Evolutionary conservation across 768 basidiomycete genomes (phyloP), one percentile per base, ranked within the genome.

Genomic region (Mycena venus): DNA sequence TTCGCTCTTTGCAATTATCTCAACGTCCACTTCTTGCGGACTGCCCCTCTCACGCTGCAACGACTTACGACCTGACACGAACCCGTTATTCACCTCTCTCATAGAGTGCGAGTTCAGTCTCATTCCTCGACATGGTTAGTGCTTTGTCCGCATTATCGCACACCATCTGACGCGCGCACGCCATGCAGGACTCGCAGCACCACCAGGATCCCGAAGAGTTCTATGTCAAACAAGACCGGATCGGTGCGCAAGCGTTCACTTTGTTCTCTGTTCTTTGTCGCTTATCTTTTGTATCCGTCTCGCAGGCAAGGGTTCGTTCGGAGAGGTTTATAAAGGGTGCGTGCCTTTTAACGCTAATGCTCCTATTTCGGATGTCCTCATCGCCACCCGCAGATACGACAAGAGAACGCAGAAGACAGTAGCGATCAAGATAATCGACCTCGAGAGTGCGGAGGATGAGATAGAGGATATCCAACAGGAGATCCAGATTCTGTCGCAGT

Each of bases 401-500:
- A 96, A 96, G 82, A 90, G 96, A 72, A 98, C 97, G 29, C 95
- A 97, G 83, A 94, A 94, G 87, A 97, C 98, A 0, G 98, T 99
- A 29, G 98, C 98, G 55, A 99, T 99, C 88, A 99, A 97, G 92
- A 98, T 99, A 79, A 99, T 99, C 82, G 97, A 99, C 87, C 91
- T 99, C 36, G 98, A 99, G 85, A 96, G 95, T 81, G 98, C 98
- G 63, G 98, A 99, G 84, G 98, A 99, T 81, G 98, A 99, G 87
- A 99, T 99, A 81, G 98, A 99, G 83, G 98, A 99, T 85, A 99
- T 99, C 72, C 96, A 99, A 79, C 96, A 98, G 83, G 98, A 99
- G 84, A 99, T 99, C 68, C 96, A 98, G 84, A 99, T 99, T 75
- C 91, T 99, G 17, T 96, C 96, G 9, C 97, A 99, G 81, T 85